Evolutionary conservation across 2,329 filamentous ascomycete species (phyloP).

Genomic region (Ceratocystis lukuohia): DNA sequence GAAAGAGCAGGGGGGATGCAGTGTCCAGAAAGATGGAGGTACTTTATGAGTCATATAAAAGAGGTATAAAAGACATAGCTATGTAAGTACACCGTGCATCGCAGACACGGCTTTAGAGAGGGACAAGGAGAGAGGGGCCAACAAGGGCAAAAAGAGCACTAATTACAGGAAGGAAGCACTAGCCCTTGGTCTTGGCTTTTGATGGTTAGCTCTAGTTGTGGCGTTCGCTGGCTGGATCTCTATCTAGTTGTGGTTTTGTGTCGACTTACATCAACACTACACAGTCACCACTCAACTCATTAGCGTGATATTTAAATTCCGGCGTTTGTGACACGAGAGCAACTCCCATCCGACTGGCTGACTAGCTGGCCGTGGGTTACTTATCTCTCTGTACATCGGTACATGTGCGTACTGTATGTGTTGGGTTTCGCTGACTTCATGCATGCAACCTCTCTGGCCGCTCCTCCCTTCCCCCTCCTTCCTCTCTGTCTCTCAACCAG

Average conservation of each 20-base stretch:
- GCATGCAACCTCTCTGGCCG: background rate
- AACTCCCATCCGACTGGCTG: background rate
- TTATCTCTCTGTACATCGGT: background rate
- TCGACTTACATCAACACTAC: background rate
- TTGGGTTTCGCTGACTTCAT: slow-evolving; percentile 6
- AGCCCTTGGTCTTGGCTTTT: background rate
- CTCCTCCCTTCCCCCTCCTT: too few species aligned
- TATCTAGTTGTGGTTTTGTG: background rate
- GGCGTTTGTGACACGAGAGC: background rate
- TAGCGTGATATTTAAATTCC: background rate
- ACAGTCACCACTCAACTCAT: background rate
- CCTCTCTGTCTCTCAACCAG: too few species aligned
- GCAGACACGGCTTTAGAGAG: background rate
- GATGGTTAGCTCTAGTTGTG: too few species aligned
- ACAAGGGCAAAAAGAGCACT: background rate
- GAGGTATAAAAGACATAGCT: slow-evolving; percentile 1
- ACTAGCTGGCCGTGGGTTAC: background rate
- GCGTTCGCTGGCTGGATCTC: background rate
- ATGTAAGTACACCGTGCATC: slow-evolving; percentile 8
- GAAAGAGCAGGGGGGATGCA: slow-evolving; percentile 3
- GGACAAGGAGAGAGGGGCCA: background rate
- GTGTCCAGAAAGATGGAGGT: slow-evolving; percentile 7
- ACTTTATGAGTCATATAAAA: slow-evolving; percentile 13
- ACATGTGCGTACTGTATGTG: background rate
- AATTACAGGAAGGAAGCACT: slow-evolving; percentile 3